phyloP scores from a whole-genome alignment of 148 eudicot species.

The Rheum nobile region DNA sequence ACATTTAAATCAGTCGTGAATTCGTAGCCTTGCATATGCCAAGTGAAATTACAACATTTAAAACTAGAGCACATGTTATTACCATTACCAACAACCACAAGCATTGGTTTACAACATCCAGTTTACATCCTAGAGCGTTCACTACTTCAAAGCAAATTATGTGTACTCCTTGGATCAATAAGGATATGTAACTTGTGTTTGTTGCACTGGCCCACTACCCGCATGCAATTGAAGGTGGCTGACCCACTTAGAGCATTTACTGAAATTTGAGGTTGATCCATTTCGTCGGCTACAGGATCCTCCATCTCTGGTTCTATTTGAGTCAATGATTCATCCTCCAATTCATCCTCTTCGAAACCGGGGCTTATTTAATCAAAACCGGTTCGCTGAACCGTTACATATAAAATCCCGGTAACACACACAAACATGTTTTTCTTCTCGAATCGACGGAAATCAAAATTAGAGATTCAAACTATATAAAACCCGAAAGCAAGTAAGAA shows the following conservation, averaged over 20 bases:
- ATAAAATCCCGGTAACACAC: too few relatives aligned
- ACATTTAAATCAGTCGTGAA: too few relatives aligned
- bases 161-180: constrained; percentile 10
- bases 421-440: too few relatives aligned
- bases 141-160: neutral
- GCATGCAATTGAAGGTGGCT: neutral
- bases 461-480: too few relatives aligned
- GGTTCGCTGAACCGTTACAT: too few relatives aligned
- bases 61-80: neutral
- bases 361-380: too few relatives aligned
- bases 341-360: neutral
- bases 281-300: too few relatives aligned
- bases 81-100: neutral
- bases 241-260: neutral
- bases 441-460: too few relatives aligned
- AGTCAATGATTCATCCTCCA: too few relatives aligned
- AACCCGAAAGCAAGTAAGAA: too few relatives aligned
- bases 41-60: neutral
- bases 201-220: neutral
- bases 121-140: neutral
- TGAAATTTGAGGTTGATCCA: neutral
- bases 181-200: neutral
- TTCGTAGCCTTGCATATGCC: neutral
- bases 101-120: neutral
- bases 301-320: neutral